Evolutionary conservation across 2,329 filamentous ascomycete species (phyloP).

Genomic region (Sporothrix dimorphospora): DNA sequence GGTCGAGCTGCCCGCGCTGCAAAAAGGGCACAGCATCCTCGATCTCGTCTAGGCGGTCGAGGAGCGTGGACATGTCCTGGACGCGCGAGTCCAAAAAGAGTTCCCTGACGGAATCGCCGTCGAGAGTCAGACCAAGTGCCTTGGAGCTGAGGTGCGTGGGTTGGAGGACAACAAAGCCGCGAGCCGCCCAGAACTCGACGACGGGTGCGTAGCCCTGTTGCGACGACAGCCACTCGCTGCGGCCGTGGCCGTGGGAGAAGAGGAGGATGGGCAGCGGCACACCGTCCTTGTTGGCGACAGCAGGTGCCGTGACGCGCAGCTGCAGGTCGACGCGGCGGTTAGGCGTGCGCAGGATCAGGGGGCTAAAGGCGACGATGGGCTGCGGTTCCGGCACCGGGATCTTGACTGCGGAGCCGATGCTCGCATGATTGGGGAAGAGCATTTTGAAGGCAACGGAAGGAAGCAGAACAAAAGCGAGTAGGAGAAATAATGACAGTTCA

Average conservation of each 20-base stretch:
- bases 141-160: constrained; percentile 47
- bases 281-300: constrained; percentile 24
- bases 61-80: constrained; percentile 43
- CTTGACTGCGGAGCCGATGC: constrained; percentile 38
- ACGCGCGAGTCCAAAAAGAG: constrained; percentile 42
- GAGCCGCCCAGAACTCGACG: constrained; percentile 47
- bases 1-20: constrained; percentile 42
- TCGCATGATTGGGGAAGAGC: constrained; percentile 31
- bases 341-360: constrained; percentile 38
- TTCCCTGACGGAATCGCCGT: constrained; percentile 33
- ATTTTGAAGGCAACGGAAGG: constrained; percentile 19
- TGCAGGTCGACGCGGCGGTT: constrained; percentile 40
- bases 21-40: constrained; percentile 42
- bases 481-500: too few species aligned
- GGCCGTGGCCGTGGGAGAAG: constrained; percentile 47
- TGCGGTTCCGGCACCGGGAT: constrained; percentile 41
- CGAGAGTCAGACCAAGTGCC: constrained; percentile 37
- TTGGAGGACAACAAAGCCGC: constrained; percentile 49
- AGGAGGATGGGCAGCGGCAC: constrained; percentile 44
- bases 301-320: constrained; percentile 44
- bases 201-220: constrained; percentile 48
- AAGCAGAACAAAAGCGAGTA: neutral
- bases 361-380: constrained; percentile 41
- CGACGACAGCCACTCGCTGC: constrained; percentile 46
- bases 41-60: constrained; percentile 45